Evolutionary conservation across 352 stramenopile species (phyloP), one percentile per base, ranked within the genome.

Genomic region (Phytophthora tentaculata): DNA sequence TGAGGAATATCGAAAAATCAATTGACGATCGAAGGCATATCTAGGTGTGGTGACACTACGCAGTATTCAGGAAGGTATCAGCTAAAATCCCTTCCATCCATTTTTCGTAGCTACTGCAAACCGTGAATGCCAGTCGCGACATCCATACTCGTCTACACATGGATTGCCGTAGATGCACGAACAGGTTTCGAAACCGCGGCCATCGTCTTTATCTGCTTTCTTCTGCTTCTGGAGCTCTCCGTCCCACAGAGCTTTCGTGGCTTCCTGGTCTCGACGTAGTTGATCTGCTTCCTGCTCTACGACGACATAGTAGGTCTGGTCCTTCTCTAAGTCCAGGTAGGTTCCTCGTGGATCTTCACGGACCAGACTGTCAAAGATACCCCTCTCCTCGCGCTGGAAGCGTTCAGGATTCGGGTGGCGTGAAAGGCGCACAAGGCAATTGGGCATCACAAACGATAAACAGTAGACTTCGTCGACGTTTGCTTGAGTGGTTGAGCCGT

Each of bases 121-220:
- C 0, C 90, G 78, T 20, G 88, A 84, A 64, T 94, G 80, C 90
- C 91, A 97, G 69, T 97, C 86, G 39, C 86, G 91, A 58, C 91
- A 97, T 16, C 88, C 87, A 50, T 97, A 97, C 49, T 97, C 84
- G 58, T 97, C 91, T 28, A 94, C 85, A 51, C 91, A 97, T 35
- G 91, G 91, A 68, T 97, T 97, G 2, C 91, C 90, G 47, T 97
- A 95, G 20, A 97, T 82, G 63, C 91, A 97, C 26, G 83, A 95
- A 67, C 91, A 97, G 20, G 71, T 88, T 71, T 97, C 91, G 54
- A 95, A 89, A 1, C 80, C 84, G 10, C 86, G 67, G 12, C 82
- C 84, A 49, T 94, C 85, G 37, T 85, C 73, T 54, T 88, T 80
- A 23, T 72, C 56, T 4, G 59, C 45, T 19, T 79, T 74, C 26